These are phyloP conservation scores for Amanita molliuscula DNA, from an alignment of 768 basidiomycete species.

Conservation along the genomic window DNA sequence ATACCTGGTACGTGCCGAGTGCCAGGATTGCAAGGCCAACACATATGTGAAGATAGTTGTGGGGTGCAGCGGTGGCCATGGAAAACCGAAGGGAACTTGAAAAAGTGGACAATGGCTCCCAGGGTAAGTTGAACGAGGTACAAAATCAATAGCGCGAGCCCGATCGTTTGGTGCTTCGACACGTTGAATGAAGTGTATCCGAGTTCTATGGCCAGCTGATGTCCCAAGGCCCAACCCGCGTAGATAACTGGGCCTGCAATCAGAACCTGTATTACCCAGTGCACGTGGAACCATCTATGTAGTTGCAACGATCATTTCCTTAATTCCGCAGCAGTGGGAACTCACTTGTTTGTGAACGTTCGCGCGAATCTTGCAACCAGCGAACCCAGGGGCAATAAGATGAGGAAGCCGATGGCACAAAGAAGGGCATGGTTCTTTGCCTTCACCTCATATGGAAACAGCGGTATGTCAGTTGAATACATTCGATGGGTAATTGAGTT, in stretches of 20 bases:
- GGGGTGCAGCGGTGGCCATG: constrained; percentile 33
- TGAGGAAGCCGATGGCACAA: constrained; percentile 40
- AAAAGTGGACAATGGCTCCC: constrained; percentile 41
- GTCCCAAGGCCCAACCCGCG: constrained; percentile 35
- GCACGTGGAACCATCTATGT: constrained; percentile 39
- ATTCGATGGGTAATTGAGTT: not conserved
- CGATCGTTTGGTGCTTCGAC: constrained; percentile 36
- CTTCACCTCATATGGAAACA: constrained; percentile 21
- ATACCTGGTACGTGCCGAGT: constrained; percentile 41
- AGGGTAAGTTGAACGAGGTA: constrained; percentile 40
- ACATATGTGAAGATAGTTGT: constrained; percentile 44
- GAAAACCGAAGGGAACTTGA: constrained; percentile 32
- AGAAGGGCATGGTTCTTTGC: constrained; percentile 41
- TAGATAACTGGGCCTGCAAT: constrained; percentile 45
- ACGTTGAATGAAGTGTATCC: constrained; percentile 25
- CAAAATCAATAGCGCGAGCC: constrained; percentile 40
- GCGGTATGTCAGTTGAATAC: constrained; percentile 1
- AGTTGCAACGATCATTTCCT: not conserved
- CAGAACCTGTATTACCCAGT: constrained; percentile 38
- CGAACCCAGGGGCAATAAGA: constrained; percentile 49
- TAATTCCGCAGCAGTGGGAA: constrained; percentile 1
- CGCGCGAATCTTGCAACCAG: constrained; percentile 44
- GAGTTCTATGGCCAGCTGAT: constrained; percentile 22
- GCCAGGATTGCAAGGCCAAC: constrained; percentile 45
- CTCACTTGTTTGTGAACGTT: constrained; percentile 37